Evolutionary conservation across 805 yeast species (phyloP), one percentile per base, ranked within the genome.

Genomic region (Ogataea chonburiensis): DNA sequence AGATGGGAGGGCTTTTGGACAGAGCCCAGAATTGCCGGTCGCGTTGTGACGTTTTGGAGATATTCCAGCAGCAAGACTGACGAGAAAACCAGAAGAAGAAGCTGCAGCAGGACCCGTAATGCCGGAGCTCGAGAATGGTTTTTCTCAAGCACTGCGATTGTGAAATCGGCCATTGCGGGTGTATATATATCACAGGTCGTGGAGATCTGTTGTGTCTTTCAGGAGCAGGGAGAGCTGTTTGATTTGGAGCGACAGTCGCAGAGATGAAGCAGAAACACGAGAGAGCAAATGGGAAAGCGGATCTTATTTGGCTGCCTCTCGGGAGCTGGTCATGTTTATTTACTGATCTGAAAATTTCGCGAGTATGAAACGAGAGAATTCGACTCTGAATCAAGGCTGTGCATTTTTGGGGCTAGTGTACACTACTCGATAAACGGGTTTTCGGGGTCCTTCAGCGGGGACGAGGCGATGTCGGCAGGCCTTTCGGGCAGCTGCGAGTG

Each of bases 401-500:
- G 24, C 29, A 25, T 14, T 11, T 24, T 26, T 34, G 9, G 12
- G 24, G 19, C 36, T 34, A 34, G 19, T 35, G 24, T 36, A 31
- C 40, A 37, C 35, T 31, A 37, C 33, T 37, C 41, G 8, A 37
- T 21, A 18, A 37, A 37, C 7, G 41, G 41, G 25, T 37, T 35
- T 6, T 30, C 35, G 16, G 38, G 28, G 34, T 24, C 28, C 20
- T 33, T 32, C 25, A 38, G 24, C 13, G 42, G 37, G 20, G 34
- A 38, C 10, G 37, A 34, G 17, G 31, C 38, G 19, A 33, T 27
- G 13, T 17, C 31, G 25, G 28, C 31, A 7, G 27, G 20, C 18
- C 21, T 27, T 10, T 40, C 40, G 5, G 35, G 40, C 27, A 40
- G 13, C 31, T 41, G 45, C 3, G 45, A 38, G n/a, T 41, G 46